Evolutionary conservation across 805 yeast genomes (phyloP).

Genomic region (Lipomyces sp.): DNA sequence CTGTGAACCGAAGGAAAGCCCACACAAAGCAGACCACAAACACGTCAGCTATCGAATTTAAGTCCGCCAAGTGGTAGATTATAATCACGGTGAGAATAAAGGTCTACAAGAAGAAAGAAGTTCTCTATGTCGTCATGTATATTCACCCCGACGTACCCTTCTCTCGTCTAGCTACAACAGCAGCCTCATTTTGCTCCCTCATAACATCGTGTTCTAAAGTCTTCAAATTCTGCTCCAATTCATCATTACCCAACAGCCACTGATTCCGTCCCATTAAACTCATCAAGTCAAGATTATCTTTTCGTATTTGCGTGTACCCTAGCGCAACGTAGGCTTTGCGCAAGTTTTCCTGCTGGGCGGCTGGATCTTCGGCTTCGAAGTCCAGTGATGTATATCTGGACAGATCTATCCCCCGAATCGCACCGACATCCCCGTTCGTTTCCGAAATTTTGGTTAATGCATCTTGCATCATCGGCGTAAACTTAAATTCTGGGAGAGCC

Average conservation of each 20-base stretch:
- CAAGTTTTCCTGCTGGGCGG: conserved; percentile 26
- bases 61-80: too few species aligned
- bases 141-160: background rate
- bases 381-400: conserved; percentile 39
- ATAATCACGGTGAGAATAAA: too few species aligned
- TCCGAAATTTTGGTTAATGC: conserved; percentile 17
- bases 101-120: too few species aligned
- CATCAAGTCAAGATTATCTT: conserved; percentile 41
- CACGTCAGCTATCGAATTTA: too few species aligned
- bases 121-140: background rate
- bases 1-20: too few species aligned
- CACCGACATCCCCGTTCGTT: conserved; percentile 10
- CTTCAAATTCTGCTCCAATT: conserved; percentile 38
- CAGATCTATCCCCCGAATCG: conserved; percentile 39
- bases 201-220: conserved; percentile 38
- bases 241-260: conserved; percentile 44
- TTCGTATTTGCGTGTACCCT: conserved; percentile 40
- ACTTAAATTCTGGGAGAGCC: conserved; percentile 6
- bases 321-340: conserved; percentile 40
- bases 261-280: conserved; percentile 42
- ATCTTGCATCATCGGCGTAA: conserved; percentile 16
- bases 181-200: conserved; percentile 29
- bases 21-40: too few species aligned
- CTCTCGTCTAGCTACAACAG: background rate
- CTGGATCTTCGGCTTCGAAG: conserved; percentile 32